Evolutionary conservation across 306 rosid species (phyloP), one percentile per base, ranked within the genome.

Genomic region (Rosa lucieae): DNA sequence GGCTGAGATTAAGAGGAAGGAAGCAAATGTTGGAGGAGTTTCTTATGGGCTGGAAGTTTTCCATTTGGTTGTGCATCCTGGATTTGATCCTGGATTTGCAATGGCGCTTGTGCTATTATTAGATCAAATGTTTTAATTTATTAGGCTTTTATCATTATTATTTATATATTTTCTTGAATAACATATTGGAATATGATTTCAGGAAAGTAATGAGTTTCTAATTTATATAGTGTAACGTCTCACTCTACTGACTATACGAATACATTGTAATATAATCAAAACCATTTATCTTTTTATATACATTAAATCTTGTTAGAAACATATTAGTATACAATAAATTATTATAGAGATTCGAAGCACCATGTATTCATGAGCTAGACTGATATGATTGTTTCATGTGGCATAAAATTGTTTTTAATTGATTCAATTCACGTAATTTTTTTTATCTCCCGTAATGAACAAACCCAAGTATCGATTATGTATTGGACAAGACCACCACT

Each of bases 31-130:
- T 20, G 89, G 89, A 58, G 84, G 91, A 6, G 89, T 90, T 1
- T 89, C 93, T 8, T 94, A 88, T 83, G 98, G 98, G 47, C 70
- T 67, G 0, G 96, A 92, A 51, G 92, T 94, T 80, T 94, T 94
- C 80, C 89, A 88, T 73, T 73, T 94, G 77, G 23, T 87, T 71
- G 92, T 94, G 66, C 88, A 85, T n/a, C 89, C 96, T 20, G 90
- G 80, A 10, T 85, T 88, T 70, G 92, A 92, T 83, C 78, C 92
- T 21, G 91, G 80, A 10, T 87, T 92, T 63, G 96, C 97, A 12
- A 94, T 94, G 98, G 94, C 92, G 63, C 86, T 94, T 20, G 88
- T 94, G 74, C 77, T 94, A 21, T 80, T 88, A 10, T 87, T 94
- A 47, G 94, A 94, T 84, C 97, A 89, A 73, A 89, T 92, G 97